Conservation (phyloP, 2,329 filamentous ascomycete species). For the Apiospora rasikravindrae region DNA sequence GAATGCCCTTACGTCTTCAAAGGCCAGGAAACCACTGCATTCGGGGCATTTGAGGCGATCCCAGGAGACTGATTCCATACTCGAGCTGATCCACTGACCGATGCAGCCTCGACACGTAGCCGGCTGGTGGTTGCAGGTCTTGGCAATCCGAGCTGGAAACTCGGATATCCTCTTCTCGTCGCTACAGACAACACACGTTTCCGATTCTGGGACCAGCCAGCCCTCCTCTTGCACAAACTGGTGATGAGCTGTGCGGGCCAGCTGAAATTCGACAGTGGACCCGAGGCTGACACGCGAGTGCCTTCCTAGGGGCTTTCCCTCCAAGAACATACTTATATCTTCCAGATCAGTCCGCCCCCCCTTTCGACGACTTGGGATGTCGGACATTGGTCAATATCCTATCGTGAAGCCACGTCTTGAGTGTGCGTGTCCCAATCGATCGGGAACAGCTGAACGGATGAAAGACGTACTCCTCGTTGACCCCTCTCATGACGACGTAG, state of each 20-base stretch:
- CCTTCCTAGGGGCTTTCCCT: slow-evolving; percentile 26
- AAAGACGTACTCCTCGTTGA: slow-evolving; percentile 41
- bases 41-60: slow-evolving; percentile 43
- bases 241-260: slow-evolving; percentile 35
- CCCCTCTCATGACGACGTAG: slow-evolving; percentile 37
- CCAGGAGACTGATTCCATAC: slow-evolving; percentile 38
- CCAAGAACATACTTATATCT: slow-evolving; percentile 29
- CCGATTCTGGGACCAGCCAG: slow-evolving; percentile 38
- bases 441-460: slow-evolving; percentile 28
- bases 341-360: slow-evolving; percentile 25
- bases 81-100: slow-evolving; percentile 40
- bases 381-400: slow-evolving; percentile 27
- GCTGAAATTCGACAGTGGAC: slow-evolving; percentile 37
- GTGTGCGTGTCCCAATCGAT: slow-evolving; percentile 22
- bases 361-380: slow-evolving; percentile 21
- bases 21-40: slow-evolving; percentile 37
- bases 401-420: slow-evolving; percentile 30
- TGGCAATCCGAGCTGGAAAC: slow-evolving; percentile 39
- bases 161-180: slow-evolving; percentile 42
- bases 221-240: slow-evolving; percentile 38
- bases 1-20: slow-evolving; percentile 38
- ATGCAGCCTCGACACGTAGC: slow-evolving; percentile 41
- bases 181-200: slow-evolving; percentile 40
- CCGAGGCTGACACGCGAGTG: slow-evolving; percentile 31
- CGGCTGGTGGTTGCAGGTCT: slow-evolving; percentile 35